A percentile compares a stretch with the other conserved stretches of the same genome.
Evolutionary conservation across 2,329 filamentous ascomycete genomes (phyloP).

Genomic region (Cladosporium phlei): DNA sequence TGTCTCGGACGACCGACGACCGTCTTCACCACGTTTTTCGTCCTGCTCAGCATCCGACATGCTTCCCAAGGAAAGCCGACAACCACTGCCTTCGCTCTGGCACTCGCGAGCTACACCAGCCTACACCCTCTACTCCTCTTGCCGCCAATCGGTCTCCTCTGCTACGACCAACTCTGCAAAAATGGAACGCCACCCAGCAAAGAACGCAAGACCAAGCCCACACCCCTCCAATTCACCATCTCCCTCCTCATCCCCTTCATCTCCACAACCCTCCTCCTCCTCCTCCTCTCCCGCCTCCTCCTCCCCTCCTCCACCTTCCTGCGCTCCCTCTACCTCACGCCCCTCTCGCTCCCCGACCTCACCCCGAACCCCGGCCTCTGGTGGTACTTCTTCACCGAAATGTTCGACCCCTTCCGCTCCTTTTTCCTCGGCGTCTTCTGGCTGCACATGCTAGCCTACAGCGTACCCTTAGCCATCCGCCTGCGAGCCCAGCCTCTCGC

Average conservation of each 20-base stretch:
- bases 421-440: constrained; percentile 99
- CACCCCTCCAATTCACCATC: constrained; percentile 26
- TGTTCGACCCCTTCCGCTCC: constrained; percentile 95
- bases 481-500: constrained; percentile 82
- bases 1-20: constrained; percentile 86
- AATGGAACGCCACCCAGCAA: background rate
- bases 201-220: constrained; percentile 14
- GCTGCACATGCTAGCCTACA: constrained; percentile 88
- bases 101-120: constrained; percentile 84
- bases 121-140: constrained; percentile 87
- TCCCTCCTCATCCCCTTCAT: constrained; percentile 55
- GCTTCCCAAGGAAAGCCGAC: constrained; percentile 67
- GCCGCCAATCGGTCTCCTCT: constrained; percentile 73
- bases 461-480: constrained; percentile 77
- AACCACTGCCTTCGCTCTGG: constrained; percentile 76
- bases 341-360: constrained; percentile 83
- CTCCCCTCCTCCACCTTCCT: constrained; percentile 86
- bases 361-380: constrained; percentile 93
- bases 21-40: constrained; percentile 82
- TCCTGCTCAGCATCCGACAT: constrained; percentile 76
- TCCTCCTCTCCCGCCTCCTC: constrained; percentile 67
- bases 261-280: constrained; percentile 55
- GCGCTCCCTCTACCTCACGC: constrained; percentile 83
- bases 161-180: constrained; percentile 56
- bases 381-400: constrained; percentile 99